These are phyloP conservation scores for Moricandia arvensis DNA, from an alignment of 345 rosid species.

Conservation along the genomic window DNA sequence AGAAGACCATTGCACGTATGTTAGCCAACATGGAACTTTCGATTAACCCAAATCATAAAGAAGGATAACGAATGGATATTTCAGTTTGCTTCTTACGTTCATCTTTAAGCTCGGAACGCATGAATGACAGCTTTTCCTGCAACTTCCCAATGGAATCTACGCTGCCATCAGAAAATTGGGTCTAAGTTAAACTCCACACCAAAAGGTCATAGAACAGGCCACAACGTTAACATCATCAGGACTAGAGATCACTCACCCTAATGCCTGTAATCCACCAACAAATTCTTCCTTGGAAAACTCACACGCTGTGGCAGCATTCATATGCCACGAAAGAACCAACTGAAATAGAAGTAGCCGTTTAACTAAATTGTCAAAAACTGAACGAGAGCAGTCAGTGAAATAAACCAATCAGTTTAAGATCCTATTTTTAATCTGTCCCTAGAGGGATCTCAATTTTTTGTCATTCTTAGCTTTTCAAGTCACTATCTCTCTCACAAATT, in stretches of 20 bases:
- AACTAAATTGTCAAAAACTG: not conserved
- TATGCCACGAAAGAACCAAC: conserved; percentile 99
- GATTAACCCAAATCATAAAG: not conserved
- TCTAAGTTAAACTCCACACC: conserved; percentile 28
- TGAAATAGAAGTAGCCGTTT: conserved; percentile 37
- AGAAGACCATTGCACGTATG: conserved; percentile 16
- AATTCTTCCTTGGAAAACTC: conserved; percentile 94
- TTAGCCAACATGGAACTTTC: conserved; percentile 14
- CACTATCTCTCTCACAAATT: not conserved
- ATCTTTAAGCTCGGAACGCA: conserved; percentile 95
- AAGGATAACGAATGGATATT: conserved; percentile 15
- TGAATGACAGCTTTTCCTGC: conserved; percentile 67
- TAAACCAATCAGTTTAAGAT: not conserved
- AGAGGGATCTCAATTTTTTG: not conserved
- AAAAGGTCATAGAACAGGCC: conserved; percentile 1
- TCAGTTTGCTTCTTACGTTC: conserved; percentile 57
- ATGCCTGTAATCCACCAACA: conserved; percentile 69
- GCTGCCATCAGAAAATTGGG: conserved; percentile 54
- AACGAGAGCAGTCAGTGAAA: conserved; percentile 4
- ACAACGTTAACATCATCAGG: not conserved
- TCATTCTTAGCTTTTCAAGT: conserved; percentile 1
- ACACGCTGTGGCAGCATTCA: conserved; percentile 98
- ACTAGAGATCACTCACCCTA: conserved; percentile 57
- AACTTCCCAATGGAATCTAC: conserved; percentile 87
- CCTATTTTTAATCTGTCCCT: not conserved